phyloP scores from a whole-genome alignment of 83 land plant species.

The Thuja plicata region DNA sequence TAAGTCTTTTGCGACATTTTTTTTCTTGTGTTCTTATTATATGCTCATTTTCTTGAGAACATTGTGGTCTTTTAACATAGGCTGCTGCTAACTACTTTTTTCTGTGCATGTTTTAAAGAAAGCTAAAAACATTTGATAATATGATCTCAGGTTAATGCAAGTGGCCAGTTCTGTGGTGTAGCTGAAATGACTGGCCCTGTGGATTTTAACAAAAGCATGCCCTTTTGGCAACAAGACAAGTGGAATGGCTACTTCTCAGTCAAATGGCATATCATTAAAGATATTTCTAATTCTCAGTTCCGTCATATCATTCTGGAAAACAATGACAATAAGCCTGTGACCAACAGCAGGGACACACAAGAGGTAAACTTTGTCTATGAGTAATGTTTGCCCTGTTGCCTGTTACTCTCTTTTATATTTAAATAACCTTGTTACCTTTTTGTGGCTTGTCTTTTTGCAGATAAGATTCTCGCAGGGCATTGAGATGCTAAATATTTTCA shows the following conservation, averaged over 20 bases:
- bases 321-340: slow-evolving; percentile 76
- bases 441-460: slow-evolving; percentile 17
- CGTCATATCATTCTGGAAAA: slow-evolving; percentile 76
- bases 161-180: slow-evolving; percentile 79
- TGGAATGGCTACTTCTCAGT: slow-evolving; percentile 75
- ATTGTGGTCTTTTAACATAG: background rate
- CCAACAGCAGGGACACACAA: slow-evolving; percentile 78
- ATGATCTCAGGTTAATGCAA: slow-evolving; percentile 67
- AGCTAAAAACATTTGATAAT: background rate
- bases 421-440: background rate
- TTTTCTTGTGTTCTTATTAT: background rate
- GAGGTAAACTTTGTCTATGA: slow-evolving; percentile 33
- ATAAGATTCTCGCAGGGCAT: slow-evolving; percentile 48
- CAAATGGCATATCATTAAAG: slow-evolving; percentile 73
- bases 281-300: slow-evolving; percentile 72
- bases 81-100: background rate
- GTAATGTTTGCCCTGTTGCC: no score
- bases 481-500: slow-evolving; percentile 58
- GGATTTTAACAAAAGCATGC: slow-evolving; percentile 65
- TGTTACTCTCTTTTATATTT: background rate
- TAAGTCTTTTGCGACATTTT: slow-evolving; percentile 20
- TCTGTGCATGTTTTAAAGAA: background rate
- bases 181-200: slow-evolving; percentile 77
- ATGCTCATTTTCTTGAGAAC: background rate
- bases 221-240: slow-evolving; percentile 82